Conservation (phyloP, 202 grass and related monocot genomes). For the Alloteropsis angusta region DNA sequence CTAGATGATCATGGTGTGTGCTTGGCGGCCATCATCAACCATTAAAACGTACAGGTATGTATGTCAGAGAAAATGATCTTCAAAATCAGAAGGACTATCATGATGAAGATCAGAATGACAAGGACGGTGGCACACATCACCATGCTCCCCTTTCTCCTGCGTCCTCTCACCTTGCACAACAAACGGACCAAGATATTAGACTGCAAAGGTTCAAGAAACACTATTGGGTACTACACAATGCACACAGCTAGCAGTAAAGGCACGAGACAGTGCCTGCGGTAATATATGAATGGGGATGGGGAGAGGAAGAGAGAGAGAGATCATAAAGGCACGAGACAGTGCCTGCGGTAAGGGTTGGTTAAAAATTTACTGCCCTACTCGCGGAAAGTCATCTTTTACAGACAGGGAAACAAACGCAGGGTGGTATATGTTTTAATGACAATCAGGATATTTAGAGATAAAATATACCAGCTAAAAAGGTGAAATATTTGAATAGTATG, state of each 20-base stretch:
- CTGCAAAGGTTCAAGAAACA: not conserved
- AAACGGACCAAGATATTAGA: slow-evolving; percentile 33
- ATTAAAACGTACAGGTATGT: slow-evolving; percentile 12
- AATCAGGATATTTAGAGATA: not conserved
- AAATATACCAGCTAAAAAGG: not conserved
- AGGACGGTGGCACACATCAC: slow-evolving; percentile 96
- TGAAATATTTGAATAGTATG: too few species aligned
- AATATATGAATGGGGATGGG: too few species aligned
- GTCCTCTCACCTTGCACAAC: slow-evolving; percentile 81
- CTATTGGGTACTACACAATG: too few species aligned
- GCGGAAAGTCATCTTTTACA: not conserved
- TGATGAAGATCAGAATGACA: slow-evolving; percentile 83
- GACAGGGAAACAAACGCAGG: not conserved
- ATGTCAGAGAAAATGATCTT: slow-evolving; percentile 73
- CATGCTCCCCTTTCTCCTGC: slow-evolving; percentile 82
- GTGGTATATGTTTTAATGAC: not conserved
- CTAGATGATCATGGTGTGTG: not conserved
- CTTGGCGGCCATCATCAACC: slow-evolving; percentile 11
- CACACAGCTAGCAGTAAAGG: too few species aligned
- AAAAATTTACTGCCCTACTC: not conserved
- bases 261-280: too few species aligned
- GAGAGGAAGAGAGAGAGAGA: not conserved
- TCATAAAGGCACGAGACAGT: slow-evolving; percentile 5
- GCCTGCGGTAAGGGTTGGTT: not conserved
- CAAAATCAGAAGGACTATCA: slow-evolving; percentile 88